These are phyloP conservation scores for Carex pumila DNA, from an alignment of 176 grass and related monocot species.

Conservation along the genomic window DNA sequence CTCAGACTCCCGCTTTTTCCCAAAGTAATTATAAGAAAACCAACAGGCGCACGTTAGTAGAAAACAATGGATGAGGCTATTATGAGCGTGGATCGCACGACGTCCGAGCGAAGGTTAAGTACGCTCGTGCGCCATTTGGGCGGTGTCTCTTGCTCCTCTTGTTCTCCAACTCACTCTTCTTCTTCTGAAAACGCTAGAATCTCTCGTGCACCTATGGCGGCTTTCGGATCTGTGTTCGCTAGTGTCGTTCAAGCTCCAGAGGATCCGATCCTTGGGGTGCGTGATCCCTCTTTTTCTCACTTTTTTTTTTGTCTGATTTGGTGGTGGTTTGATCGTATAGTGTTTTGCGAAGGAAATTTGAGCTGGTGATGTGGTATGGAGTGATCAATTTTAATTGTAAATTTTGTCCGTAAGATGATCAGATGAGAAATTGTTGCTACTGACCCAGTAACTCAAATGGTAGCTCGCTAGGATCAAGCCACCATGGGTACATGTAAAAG, in stretches of 20 bases:
- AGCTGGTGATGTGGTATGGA: not conserved
- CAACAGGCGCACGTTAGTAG: constrained; percentile 17
- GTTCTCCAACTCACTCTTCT: constrained; percentile 21
- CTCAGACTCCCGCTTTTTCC: constrained; percentile 7
- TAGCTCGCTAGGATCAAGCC: not conserved
- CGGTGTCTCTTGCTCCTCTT: constrained; percentile 28
- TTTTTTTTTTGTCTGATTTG: not conserved
- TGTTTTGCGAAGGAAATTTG: not conserved
- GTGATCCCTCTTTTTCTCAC: not conserved
- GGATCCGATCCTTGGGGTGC: constrained; percentile 93
- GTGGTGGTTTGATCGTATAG: not conserved
- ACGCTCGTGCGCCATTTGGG: constrained; percentile 64
- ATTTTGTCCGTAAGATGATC: not conserved
- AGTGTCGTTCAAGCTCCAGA: constrained; percentile 69
- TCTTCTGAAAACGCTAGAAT: not conserved
- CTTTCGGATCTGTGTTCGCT: constrained; percentile 61
- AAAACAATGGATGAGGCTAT: constrained; percentile 35
- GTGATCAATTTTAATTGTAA: not conserved
- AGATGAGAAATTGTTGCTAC: not conserved
- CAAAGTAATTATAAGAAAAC: not conserved
- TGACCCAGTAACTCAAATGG: not conserved
- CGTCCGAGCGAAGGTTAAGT: constrained; percentile 65
- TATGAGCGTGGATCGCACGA: constrained; percentile 17
- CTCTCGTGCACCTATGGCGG: constrained; percentile 28
- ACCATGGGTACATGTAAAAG: not conserved